A percentile compares a stretch with the other conserved stretches of the same genome.
Evolutionary conservation across 768 basidiomycete species (phyloP).

Genomic region (Tylopilus sp.): DNA sequence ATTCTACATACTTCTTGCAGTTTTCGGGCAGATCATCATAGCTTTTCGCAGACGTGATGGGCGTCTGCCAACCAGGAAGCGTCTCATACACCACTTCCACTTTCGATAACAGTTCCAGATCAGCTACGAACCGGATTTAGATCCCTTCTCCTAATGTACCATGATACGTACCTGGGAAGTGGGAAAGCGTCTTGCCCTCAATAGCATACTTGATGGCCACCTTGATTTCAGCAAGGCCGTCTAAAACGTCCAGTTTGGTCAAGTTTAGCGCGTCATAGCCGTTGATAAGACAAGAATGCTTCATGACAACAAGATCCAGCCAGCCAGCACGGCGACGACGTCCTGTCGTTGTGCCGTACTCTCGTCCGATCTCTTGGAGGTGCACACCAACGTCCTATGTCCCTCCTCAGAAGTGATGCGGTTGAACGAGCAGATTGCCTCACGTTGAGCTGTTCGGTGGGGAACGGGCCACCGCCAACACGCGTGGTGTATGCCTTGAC

Average conservation of each 20-base stretch:
- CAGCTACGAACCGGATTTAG: conserved; percentile 46
- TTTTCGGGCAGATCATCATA: conserved; percentile 80
- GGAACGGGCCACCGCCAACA: conserved; percentile 98
- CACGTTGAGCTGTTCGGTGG: conserved; percentile 91
- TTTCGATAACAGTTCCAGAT: conserved; percentile 73
- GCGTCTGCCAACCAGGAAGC: conserved; percentile 86
- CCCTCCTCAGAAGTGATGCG: not conserved
- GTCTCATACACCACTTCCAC: conserved; percentile 88
- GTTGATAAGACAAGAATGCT: conserved; percentile 90
- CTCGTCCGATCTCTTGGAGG: conserved; percentile 89
- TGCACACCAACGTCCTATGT: conserved; percentile 74
- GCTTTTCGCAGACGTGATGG: conserved; percentile 58
- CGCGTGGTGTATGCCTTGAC: conserved; percentile 98
- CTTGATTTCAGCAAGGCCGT: conserved; percentile 81
- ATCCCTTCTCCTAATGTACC: not conserved
- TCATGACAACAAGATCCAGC: conserved; percentile 95
- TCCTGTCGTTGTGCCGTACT: conserved; percentile 92
- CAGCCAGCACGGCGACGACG: conserved; percentile 92
- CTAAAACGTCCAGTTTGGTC: conserved; percentile 94
- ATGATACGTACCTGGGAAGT: conserved; percentile 76
- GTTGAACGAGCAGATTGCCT: conserved; percentile 24
- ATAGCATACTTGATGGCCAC: conserved; percentile 77
- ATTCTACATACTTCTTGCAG: conserved; percentile 82
- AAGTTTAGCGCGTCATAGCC: conserved; percentile 93
- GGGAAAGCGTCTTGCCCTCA: conserved; percentile 71